Evolutionary conservation across 495 filamentous ascomycete genomes (phyloP).

Genomic region (Aspergillus egyptiacus): DNA sequence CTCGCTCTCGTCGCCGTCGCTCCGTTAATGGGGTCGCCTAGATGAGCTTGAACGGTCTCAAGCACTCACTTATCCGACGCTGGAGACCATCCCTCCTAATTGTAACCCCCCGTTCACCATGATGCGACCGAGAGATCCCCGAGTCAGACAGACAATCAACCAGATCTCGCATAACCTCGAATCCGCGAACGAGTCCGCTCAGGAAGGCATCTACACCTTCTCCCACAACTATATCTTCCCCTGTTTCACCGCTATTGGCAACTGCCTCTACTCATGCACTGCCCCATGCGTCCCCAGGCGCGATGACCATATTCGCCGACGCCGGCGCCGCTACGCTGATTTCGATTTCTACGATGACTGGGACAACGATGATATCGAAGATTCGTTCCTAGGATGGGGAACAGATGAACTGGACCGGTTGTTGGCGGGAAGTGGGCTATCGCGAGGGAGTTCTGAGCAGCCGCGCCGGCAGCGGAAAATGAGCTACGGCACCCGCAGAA

Average conservation of each 20-base stretch:
- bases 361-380: conserved; percentile 66
- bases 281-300: conserved; percentile 65
- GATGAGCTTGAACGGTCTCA: conserved; percentile 7
- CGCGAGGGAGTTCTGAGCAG: conserved; percentile 49
- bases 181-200: conserved; percentile 83
- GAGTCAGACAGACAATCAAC: conserved; percentile 89
- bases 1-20: background rate
- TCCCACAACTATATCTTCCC: conserved; percentile 78
- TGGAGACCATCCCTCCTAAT: background rate
- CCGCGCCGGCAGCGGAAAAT: conserved; percentile 72
- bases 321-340: conserved; percentile 64
- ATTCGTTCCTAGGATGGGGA: conserved; percentile 64
- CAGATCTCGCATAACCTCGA: conserved; percentile 90
- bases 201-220: conserved; percentile 82
- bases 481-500: conserved; percentile 75
- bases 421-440: conserved; percentile 65
- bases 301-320: conserved; percentile 66
- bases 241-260: conserved; percentile 61
- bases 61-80: background rate
- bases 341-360: conserved; percentile 99
- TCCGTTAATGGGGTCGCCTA: conserved; percentile 12
- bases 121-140: conserved; percentile 78
- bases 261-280: conserved; percentile 63
- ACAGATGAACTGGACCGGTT: conserved; percentile 86
- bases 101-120: conserved; percentile 24